A percentile compares a stretch with the other conserved stretches of the same genome.
Evolutionary conservation across 1,284 basidiomycete genomes (phyloP).

Genomic region (Lignosus rhinocerotis): DNA sequence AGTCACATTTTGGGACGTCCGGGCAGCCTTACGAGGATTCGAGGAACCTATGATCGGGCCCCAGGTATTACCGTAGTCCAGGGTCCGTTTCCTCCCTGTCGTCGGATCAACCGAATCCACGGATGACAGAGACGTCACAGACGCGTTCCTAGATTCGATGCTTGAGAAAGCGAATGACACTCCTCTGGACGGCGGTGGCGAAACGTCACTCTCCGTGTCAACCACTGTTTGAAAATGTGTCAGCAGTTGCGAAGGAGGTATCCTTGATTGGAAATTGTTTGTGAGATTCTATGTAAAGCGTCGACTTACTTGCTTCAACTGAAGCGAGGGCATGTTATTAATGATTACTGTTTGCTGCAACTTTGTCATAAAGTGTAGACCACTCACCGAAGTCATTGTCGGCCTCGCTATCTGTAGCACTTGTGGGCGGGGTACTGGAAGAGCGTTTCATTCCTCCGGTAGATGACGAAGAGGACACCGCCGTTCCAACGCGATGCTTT

Average conservation of each 20-base stretch:
- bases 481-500: too few relatives aligned
- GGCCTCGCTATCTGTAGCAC: not conserved
- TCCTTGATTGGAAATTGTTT: too few relatives aligned
- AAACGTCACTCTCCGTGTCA: slow-evolving; percentile 18
- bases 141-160: slow-evolving; percentile 4
- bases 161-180: slow-evolving; percentile 17
- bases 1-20: not conserved
- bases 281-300: not conserved
- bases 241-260: too few relatives aligned
- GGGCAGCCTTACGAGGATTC: slow-evolving; percentile 1
- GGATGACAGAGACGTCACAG: slow-evolving; percentile 15
- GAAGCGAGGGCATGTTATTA: not conserved
- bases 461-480: not conserved
- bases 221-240: slow-evolving; percentile 4
- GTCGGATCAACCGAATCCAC: slow-evolving; percentile 7
- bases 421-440: not conserved
- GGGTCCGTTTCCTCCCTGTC: slow-evolving; percentile 17
- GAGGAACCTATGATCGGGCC: not conserved
- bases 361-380: too few relatives aligned
- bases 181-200: slow-evolving; percentile 1
- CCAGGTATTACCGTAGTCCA: slow-evolving; percentile 13
- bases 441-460: not conserved
- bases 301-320: slow-evolving; percentile 10
- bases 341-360: not conserved
- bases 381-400: not conserved